phyloP scores from a whole-genome alignment of 2,329 filamentous ascomycete species.

The Ascochyta pisi region DNA sequence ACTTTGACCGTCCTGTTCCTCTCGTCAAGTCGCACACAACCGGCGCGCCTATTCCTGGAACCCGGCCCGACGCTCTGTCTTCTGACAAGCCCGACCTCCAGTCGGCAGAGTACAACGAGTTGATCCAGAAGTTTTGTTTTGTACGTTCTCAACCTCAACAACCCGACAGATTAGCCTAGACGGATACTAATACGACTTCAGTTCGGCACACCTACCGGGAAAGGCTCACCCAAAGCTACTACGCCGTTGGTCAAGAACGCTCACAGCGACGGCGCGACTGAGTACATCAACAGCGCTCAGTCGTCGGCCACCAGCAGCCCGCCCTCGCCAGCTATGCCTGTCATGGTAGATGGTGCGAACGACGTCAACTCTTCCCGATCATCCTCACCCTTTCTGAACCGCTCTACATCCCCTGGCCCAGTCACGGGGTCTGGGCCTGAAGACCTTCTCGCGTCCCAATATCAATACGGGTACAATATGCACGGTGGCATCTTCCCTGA shows the following conservation, averaged over 20 bases:
- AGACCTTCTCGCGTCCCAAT: slow-evolving; percentile 51
- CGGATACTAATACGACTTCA: slow-evolving; percentile 53
- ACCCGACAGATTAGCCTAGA: slow-evolving; percentile 43
- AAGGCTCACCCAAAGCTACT: slow-evolving; percentile 46
- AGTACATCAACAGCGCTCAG: slow-evolving; percentile 38
- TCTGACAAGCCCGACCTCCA: slow-evolving; percentile 74
- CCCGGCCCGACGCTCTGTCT: slow-evolving; percentile 61
- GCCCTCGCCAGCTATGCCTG: slow-evolving; percentile 43
- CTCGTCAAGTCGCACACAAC: slow-evolving; percentile 42
- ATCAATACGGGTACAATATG: slow-evolving; percentile 51
- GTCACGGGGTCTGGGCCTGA: slow-evolving; percentile 49
- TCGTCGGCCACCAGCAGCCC: slow-evolving; percentile 48
- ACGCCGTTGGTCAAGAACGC: slow-evolving; percentile 34
- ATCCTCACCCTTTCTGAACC: slow-evolving; percentile 46
- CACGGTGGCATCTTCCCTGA: slow-evolving; percentile 55
- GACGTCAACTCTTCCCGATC: slow-evolving; percentile 40
- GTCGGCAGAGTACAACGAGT: slow-evolving; percentile 91
- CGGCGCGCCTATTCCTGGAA: slow-evolving; percentile 47
- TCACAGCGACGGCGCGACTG: slow-evolving; percentile 40
- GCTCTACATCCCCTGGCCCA: slow-evolving; percentile 53
- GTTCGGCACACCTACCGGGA: slow-evolving; percentile 58
- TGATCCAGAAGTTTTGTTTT: slow-evolving; percentile 99
- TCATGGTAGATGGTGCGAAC: slow-evolving; percentile 50
- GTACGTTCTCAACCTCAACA: slow-evolving; percentile 73
- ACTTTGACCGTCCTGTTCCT: slow-evolving; percentile 51